A percentile compares a stretch with the other conserved stretches of the same genome.
Evolutionary conservation across 2,329 filamentous ascomycete genomes (phyloP).

Genomic region (Periconia macrospinosa): DNA sequence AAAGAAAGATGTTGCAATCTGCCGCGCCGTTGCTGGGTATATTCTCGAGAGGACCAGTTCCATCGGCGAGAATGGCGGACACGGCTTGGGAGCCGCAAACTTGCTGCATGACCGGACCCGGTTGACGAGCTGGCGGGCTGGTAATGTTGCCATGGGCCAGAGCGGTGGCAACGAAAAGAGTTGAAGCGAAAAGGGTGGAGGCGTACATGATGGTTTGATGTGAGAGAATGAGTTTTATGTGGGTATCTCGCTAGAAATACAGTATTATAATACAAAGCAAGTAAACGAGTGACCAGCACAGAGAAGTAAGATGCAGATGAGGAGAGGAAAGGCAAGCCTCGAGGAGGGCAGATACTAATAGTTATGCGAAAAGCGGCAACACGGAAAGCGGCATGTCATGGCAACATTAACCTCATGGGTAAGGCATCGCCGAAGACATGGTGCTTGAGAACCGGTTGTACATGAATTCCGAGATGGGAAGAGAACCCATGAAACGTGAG

Average conservation of each 20-base stretch:
- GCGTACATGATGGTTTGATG: slow-evolving; percentile 28
- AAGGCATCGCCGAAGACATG: slow-evolving; percentile 1
- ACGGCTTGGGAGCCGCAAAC: slow-evolving; percentile 58
- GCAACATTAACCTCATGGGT: not conserved
- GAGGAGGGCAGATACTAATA: not conserved
- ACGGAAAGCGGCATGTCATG: not conserved
- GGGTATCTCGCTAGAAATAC: slow-evolving; percentile 8
- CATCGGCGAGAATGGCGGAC: slow-evolving; percentile 54
- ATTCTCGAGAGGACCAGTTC: slow-evolving; percentile 45
- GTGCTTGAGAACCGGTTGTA: not conserved
- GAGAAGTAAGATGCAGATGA: slow-evolving; percentile 9
- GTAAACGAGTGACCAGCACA: slow-evolving; percentile 25
- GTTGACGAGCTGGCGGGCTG: slow-evolving; percentile 53
- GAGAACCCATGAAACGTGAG: slow-evolving; percentile 15
- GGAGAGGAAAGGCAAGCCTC: not conserved
- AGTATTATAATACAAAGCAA: not conserved
- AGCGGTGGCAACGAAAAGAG: slow-evolving; percentile 46
- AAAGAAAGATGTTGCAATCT: slow-evolving; percentile 56
- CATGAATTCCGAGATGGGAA: not conserved
- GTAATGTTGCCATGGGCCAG: slow-evolving; percentile 58
- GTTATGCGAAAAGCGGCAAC: not conserved
- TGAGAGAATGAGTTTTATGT: slow-evolving; percentile 5
- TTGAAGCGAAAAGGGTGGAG: slow-evolving; percentile 22
- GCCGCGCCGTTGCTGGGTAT: slow-evolving; percentile 51
- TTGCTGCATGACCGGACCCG: slow-evolving; percentile 52